Evolutionary conservation across 1,284 basidiomycete genomes (phyloP), one percentile per base, ranked within the genome.

Genomic region (Boletus smithii): DNA sequence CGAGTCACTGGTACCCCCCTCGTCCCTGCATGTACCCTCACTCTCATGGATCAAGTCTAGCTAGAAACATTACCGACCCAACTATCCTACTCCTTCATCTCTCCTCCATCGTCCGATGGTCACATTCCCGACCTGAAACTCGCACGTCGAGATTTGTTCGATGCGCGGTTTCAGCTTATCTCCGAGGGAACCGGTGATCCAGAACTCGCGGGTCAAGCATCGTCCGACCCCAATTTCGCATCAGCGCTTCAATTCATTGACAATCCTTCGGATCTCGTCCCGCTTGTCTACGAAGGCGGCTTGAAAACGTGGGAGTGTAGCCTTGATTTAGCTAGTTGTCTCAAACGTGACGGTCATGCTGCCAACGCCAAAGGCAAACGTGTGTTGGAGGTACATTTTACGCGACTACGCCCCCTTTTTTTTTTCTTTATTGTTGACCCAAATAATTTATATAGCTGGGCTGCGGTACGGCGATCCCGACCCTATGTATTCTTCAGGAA

Each of bases 281-380:
- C 94, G 1, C 87, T 93, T 0, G 77, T 94, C 0, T 98, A 99
- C 61, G 95, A 98, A 69, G 95, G 95, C 13, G 95, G 95, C 0
- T 67, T 99, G 46, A 98, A 98, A 69, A 97, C 94, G 3, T 99
- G 95, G 95, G 95, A 99, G 67, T 97, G 93, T 53, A 89, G 91
- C 30, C 68, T 95, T 13, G 95, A 98, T 67, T 75, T 99, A 0
- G 89, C 88, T 0, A 75, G 73, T 35, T 81, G 78, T 56, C 68
- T 81, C 24, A 68, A 73, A 57, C 53, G 65, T 23, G 54, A 73
- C 13, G 42, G 49, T 0, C 33, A 46, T 35, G 45, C 38, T 39
- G 48, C 35, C n/a, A 39, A 51, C 47, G 46, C 68, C n/a, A 54
- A 56, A 5, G 79, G 81, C 0, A 76, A 73, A 54, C 69, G 75